A percentile compares a stretch with the other conserved stretches of the same genome.
Evolutionary conservation across 2,329 filamentous ascomycete genomes (phyloP).

Genomic region (Claviceps maximensis): DNA sequence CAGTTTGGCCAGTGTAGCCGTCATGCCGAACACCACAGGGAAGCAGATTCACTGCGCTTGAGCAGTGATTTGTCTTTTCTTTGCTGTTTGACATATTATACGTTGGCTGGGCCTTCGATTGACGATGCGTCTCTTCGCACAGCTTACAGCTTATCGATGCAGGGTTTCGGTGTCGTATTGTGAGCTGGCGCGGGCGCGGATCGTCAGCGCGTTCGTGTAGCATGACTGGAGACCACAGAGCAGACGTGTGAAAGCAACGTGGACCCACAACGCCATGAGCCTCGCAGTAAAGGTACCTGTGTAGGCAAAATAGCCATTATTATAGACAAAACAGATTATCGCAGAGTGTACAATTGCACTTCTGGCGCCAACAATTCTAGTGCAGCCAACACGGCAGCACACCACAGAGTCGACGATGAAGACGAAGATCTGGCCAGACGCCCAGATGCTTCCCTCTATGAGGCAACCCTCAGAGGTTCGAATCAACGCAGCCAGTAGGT

Average conservation of each 20-base stretch:
- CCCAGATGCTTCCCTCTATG: too few species aligned
- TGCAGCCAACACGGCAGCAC: too few species aligned
- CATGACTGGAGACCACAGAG: background rate
- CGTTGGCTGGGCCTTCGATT: slow-evolving; percentile 8
- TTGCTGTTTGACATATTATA: slow-evolving; percentile 29
- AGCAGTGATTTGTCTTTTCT: slow-evolving; percentile 11
- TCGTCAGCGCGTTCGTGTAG: background rate
- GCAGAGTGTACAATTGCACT: too few species aligned
- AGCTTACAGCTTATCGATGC: background rate
- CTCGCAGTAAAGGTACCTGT: background rate
- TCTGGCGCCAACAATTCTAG: too few species aligned
- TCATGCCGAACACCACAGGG: slow-evolving; percentile 72
- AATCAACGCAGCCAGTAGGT: too few species aligned
- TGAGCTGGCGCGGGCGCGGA: background rate
- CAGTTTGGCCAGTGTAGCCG: slow-evolving; percentile 50
- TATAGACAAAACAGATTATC: too few species aligned
- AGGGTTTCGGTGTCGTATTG: background rate
- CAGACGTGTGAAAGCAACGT: too few species aligned
- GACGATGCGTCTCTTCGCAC: background rate
- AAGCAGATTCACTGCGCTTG: slow-evolving; percentile 55
- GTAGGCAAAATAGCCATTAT: too few species aligned
- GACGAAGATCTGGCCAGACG: too few species aligned
- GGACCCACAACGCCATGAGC: too few species aligned
- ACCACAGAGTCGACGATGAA: too few species aligned
- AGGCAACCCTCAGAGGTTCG: too few species aligned